Evolutionary conservation across 2,329 filamentous ascomycete species (phyloP).

Genomic region (Metarhizium album): DNA sequence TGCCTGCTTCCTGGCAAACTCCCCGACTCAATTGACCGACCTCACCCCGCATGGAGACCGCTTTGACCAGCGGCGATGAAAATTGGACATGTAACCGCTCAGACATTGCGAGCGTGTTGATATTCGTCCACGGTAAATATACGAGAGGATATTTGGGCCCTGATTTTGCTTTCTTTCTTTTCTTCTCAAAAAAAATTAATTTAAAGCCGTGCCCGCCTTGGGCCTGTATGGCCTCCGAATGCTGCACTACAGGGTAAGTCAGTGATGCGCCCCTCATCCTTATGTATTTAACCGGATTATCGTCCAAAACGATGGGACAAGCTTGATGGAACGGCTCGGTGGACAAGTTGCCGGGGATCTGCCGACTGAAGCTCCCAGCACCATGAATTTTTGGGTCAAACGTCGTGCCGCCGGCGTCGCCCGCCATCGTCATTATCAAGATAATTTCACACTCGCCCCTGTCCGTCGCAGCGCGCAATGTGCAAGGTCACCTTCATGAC

Average conservation of each 20-base stretch:
- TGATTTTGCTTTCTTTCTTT: too few relatives aligned
- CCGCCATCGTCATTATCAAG: slow-evolving; percentile 19
- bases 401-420: slow-evolving; percentile 9
- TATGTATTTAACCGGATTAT: too few relatives aligned
- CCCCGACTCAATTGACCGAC: not conserved
- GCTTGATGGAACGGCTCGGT: too few relatives aligned
- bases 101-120: not conserved
- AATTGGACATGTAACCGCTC: not conserved
- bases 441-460: slow-evolving; percentile 10
- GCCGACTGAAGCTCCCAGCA: slow-evolving; percentile 21
- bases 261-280: too few relatives aligned
- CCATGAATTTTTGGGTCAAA: not conserved
- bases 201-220: too few relatives aligned
- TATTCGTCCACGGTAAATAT: not conserved
- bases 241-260: too few relatives aligned
- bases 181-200: too few relatives aligned
- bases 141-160: too few relatives aligned
- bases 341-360: slow-evolving; percentile 14
- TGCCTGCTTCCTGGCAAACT: not conserved
- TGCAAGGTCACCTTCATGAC: slow-evolving; percentile 16
- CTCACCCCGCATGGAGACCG: not conserved
- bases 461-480: slow-evolving; percentile 23
- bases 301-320: not conserved
- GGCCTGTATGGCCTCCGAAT: too few relatives aligned
- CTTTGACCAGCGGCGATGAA: not conserved